A percentile compares a stretch with the other conserved stretches of the same genome.
phyloP scores from a whole-genome alignment of 225 moss, liverwort and hornwort species.

The Physcomitrium patens region DNA sequence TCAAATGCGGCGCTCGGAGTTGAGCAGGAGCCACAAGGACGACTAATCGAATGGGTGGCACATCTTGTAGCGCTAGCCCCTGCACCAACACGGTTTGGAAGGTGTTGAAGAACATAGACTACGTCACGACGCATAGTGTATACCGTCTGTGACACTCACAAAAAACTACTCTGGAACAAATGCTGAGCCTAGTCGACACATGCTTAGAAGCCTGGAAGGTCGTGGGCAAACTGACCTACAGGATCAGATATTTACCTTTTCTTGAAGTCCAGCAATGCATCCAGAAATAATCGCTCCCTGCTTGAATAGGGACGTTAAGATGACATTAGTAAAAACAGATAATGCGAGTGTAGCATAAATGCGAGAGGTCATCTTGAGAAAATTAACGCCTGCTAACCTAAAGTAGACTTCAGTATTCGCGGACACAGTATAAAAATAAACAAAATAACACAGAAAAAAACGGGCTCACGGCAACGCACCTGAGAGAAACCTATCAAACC shows the following conservation, averaged over 20 bases:
- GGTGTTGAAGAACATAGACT: not conserved
- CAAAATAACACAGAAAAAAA: constrained; percentile 1
- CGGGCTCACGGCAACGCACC: constrained; percentile 37
- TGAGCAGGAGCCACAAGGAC: constrained; percentile 69
- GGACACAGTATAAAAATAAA: not conserved
- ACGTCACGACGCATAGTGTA: not conserved
- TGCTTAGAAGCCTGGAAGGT: constrained; percentile 10
- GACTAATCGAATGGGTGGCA: constrained; percentile 65
- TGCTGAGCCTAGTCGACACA: not conserved
- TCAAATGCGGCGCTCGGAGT: constrained; percentile 57
- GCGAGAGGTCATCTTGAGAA: not conserved
- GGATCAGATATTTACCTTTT: constrained; percentile 50
- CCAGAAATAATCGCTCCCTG: constrained; percentile 71
- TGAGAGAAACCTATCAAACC: constrained; percentile 90
- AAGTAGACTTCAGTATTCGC: not conserved
- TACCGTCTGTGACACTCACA: not conserved
- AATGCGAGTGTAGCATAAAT: not conserved
- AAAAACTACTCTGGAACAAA: not conserved
- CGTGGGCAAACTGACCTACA: constrained; percentile 8
- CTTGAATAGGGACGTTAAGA: constrained; percentile 19
- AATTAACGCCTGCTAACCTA: not conserved
- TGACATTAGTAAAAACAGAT: not conserved
- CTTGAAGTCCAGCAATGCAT: constrained; percentile 65
- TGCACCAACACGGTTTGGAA: constrained; percentile 26
- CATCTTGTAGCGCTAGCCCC: constrained; percentile 67